A percentile compares a stretch with the other conserved stretches of the same genome.
phyloP scores from a whole-genome alignment of 108 stramenopile species.

The Pseudonitzschia pungens region DNA sequence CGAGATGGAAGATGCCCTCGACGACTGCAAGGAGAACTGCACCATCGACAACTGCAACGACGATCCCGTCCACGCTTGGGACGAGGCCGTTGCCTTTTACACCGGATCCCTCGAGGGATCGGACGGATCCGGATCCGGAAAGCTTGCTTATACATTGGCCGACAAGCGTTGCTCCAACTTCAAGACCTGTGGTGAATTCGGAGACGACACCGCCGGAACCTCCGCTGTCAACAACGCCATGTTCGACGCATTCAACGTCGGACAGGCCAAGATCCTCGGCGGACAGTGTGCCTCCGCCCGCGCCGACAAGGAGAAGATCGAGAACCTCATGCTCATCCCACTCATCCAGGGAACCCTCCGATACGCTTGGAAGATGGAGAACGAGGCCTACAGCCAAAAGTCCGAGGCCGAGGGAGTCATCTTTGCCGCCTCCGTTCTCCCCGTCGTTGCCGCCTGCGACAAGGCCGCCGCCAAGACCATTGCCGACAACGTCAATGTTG shows the following conservation, averaged over 20 bases:
- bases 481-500: constrained; percentile 50
- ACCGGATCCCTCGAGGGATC: constrained; percentile 52
- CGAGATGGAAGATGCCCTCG: constrained; percentile 70
- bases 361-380: constrained; percentile 42
- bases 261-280: constrained; percentile 36
- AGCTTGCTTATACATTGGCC: constrained; percentile 57
- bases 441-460: constrained; percentile 50
- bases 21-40: constrained; percentile 55
- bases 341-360: constrained; percentile 66
- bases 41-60: constrained; percentile 59
- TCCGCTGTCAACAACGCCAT: constrained; percentile 56
- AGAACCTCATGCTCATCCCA: constrained; percentile 62
- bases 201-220: constrained; percentile 34
- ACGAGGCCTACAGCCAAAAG: constrained; percentile 48
- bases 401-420: constrained; percentile 60
- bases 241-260: constrained; percentile 47
- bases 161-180: constrained; percentile 63
- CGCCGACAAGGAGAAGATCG: constrained; percentile 48
- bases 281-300: constrained; percentile 51
- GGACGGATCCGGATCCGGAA: constrained; percentile 58
- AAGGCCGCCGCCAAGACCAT: constrained; percentile 48
- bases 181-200: constrained; percentile 53
- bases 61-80: constrained; percentile 61
- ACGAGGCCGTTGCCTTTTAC: constrained; percentile 62
- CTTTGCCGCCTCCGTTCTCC: constrained; percentile 68